Conservation (phyloP, 192 early-diverging fungal genomes). For the Neocallimastix lanati region DNA sequence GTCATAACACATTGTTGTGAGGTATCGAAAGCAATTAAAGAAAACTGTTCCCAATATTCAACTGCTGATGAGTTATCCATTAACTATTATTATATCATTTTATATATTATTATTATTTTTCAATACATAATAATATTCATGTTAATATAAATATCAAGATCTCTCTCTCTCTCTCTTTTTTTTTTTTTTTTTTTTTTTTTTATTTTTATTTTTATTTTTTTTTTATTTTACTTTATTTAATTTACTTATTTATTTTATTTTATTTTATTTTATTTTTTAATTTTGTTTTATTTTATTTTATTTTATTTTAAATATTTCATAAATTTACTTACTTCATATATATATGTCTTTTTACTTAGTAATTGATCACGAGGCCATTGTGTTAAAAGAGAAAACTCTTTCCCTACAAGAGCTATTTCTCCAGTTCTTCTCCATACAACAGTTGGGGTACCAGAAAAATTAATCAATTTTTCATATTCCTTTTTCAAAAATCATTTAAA, state of each 20-base stretch:
- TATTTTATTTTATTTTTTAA: too few relatives aligned
- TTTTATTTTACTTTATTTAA: too few relatives aligned
- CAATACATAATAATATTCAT: too few relatives aligned
- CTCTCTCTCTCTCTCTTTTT: too few relatives aligned
- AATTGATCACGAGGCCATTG: conserved; percentile 76
- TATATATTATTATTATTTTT: not conserved
- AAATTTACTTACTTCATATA: conserved; percentile 52
- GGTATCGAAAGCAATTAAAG: conserved; percentile 81
- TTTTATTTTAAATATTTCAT: too few relatives aligned
- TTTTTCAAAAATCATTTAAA: too few relatives aligned
- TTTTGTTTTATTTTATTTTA: too few relatives aligned
- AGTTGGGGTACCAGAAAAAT: conserved; percentile 84
- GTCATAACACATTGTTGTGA: conserved; percentile 75
- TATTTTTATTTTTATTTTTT: too few relatives aligned
- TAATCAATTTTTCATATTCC: conserved; percentile 93
- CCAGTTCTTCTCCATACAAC: conserved; percentile 94
- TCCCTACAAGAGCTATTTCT: conserved; percentile 86
- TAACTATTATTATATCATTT: conserved; percentile 22
- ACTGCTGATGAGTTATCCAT: conserved; percentile 87
- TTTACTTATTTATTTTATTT: too few relatives aligned
- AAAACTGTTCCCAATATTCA: conserved; percentile 90
- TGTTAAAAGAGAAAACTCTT: conserved; percentile 86
- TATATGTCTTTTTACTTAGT: conserved; percentile 55
- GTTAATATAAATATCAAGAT: too few relatives aligned
- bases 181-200: too few relatives aligned